Base-by-base conservation (phyloP, 2,329 filamentous ascomycete genomes). In the Aspergillus glaucus region DNA sequence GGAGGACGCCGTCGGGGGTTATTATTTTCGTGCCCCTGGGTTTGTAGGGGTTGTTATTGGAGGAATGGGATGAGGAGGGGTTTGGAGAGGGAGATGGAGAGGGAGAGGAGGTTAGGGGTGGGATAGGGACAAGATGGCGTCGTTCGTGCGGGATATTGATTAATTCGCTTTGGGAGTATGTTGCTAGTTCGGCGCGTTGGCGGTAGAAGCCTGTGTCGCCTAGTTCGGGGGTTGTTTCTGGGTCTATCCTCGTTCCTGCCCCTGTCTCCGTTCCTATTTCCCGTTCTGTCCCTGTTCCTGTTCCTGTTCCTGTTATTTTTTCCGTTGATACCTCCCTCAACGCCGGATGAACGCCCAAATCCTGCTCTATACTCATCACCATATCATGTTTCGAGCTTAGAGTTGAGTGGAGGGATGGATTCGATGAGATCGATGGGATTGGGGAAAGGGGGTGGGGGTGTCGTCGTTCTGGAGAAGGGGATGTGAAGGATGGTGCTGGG, bases 151-250 rank as follows among this genome's bases (percentile, higher is more conserved):
- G 57, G 2, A 59, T 19, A 19, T 66, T 67, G 41, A 67, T 65
- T 1, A 65, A 50, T 45, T 65, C 63, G 19, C 61, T 55, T n/a
- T 53, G 51, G 2, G 57, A 49, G 15, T 53, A 22, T 0, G 53
- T 50, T 1, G 63, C 46, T 30, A 67, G 51, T 47, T 67, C 64
- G 4, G 54, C 57, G 15, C 60, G 55, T 30, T 48, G 50, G 1
- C 55, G 59, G 48, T 57, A 55, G 52, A 65, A 60, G 2, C 56
- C 58, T 17, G 62, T 65, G 42, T 63, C 62, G 36, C 53, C 53
- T 28, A 66, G 59, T 24, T 67, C 63, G 6, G 55, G 51, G 9
- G 59, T 54, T 22, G 17, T 17, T 6, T 8, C 34, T 15, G 14
- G 34, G n/a, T 15, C 14, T 37, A 6, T 37, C 30, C 30, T n/a